These are phyloP conservation scores for Tulasnella sp. DNA, from an alignment of 768 basidiomycete genomes.

Conservation along the genomic window DNA sequence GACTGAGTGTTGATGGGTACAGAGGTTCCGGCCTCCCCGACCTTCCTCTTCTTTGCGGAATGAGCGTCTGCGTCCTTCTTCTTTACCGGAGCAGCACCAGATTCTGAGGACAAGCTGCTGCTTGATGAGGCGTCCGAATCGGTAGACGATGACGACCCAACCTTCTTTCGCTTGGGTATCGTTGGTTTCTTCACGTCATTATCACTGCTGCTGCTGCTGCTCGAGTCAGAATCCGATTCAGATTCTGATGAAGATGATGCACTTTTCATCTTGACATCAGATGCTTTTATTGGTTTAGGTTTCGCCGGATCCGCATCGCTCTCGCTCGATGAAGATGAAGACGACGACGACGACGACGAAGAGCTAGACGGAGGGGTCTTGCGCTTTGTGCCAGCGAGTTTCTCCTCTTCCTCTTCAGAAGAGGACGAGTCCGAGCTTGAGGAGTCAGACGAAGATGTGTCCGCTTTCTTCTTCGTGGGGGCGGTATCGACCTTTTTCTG, in stretches of 20 bases:
- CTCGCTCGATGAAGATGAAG: constrained; percentile 22
- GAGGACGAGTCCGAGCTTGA: constrained; percentile 36
- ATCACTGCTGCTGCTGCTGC: constrained; percentile 27
- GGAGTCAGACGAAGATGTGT: constrained; percentile 32
- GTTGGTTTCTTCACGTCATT: neutral
- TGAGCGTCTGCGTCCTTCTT: constrained; percentile 4
- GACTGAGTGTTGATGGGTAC: neutral
- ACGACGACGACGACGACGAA: constrained; percentile 33
- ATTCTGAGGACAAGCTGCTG: constrained; percentile 35
- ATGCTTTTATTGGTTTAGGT: neutral
- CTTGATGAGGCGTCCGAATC: constrained; percentile 13
- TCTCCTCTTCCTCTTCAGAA: constrained; percentile 34
- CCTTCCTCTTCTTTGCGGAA: constrained; percentile 14
- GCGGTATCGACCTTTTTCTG: neutral
- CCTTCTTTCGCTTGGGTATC: neutral
- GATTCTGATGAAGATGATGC: constrained; percentile 4
- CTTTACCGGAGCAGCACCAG: constrained; percentile 32
- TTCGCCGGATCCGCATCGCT: neutral
- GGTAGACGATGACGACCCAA: neutral
- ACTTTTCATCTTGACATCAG: neutral
- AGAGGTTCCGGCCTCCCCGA: neutral
- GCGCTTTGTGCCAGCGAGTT: neutral
- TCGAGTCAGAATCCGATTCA: constrained; percentile 26
- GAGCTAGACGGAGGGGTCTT: constrained; percentile 30
- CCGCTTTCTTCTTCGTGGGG: constrained; percentile 12